Evolutionary conservation across 768 basidiomycete genomes (phyloP), one percentile per base, ranked within the genome.

Genomic region (Xanthoconium purpureum): DNA sequence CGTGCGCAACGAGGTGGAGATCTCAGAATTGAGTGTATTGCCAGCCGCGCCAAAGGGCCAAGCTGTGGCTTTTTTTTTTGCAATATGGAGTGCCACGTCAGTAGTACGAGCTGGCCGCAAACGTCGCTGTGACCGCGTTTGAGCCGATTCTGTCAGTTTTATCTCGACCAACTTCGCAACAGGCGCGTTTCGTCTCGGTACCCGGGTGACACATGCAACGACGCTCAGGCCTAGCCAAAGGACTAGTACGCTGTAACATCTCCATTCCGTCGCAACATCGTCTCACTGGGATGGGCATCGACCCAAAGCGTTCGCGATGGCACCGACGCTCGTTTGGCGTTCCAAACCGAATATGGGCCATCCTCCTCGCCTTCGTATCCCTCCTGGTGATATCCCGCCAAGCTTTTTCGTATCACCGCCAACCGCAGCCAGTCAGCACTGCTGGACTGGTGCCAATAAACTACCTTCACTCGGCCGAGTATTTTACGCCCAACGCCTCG

Each of bases 341-440:
- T 62, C 82, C 83, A 5, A 83, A 84, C 70, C 82, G 87, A 58
- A 84, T 90, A 70, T 89, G 86, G 84, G 73, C 80, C 63, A 76
- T 90, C 56, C 57, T 85, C 48, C 64, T 79, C 47, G 67, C 82
- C 55, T 76, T 92, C 60, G 65, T 85, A 58, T 73, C 76, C 64
- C 69, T 90, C 60, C 49, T 87, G 50, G 64, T 75, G 28, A 73
- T 87, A 65, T 83, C 86, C 6, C 84, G 83, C 57, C 81, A 78
- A 52, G 71, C 84, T 37, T 72, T 80, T 20, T 81, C 76, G 2
- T 72, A 69, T 18, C 71, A 70, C 24, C 57, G 60, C 24, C 67
- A 49, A 51, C 63, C 60, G 6, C 58, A 42, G 11, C 63, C 48
- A 56, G 39, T 73, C 57, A 69, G 54, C 57, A 79, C 77, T 9